Evolutionary conservation across 176 grass and related monocot species (phyloP).

Genomic region (Oryza glumipatula): DNA sequence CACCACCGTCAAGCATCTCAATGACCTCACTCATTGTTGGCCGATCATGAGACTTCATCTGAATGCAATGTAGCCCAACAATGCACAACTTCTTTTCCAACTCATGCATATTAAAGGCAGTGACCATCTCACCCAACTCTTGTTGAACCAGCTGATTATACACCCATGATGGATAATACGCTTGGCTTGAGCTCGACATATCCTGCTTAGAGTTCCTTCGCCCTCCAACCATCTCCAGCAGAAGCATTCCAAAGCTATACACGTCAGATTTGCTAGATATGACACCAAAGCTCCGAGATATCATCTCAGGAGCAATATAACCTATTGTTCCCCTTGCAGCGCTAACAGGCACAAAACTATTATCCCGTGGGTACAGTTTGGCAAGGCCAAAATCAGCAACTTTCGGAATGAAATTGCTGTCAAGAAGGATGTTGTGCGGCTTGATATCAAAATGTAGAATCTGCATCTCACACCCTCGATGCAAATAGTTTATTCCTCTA

Average conservation of each 20-base stretch:
- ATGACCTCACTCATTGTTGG: conserved; percentile 43
- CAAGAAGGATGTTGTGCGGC: conserved; percentile 56
- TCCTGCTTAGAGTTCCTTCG: conserved; percentile 12
- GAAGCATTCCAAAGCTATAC: conserved; percentile 64
- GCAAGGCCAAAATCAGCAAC: conserved; percentile 58
- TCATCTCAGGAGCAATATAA: conserved; percentile 59
- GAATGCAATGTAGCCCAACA: conserved; percentile 54
- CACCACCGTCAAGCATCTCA: conserved; percentile 40
- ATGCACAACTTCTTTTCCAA: conserved; percentile 47
- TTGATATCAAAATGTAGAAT: conserved; percentile 77
- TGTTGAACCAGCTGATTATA: background rate
- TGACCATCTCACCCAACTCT: too few species aligned
- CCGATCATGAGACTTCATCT: conserved; percentile 34
- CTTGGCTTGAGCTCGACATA: conserved; percentile 1
- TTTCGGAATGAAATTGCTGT: conserved; percentile 49
- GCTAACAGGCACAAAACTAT: conserved; percentile 18
- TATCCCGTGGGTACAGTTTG: conserved; percentile 49
- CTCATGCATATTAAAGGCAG: background rate
- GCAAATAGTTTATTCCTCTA: conserved; percentile 52
- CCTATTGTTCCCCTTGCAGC: conserved; percentile 50
- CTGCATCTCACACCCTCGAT: conserved; percentile 47
- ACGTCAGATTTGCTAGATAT: conserved; percentile 53
- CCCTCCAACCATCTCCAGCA: conserved; percentile 54
- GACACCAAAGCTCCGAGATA: conserved; percentile 51
- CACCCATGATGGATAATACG: conserved; percentile 47